These are phyloP conservation scores for Salix viminalis DNA, from an alignment of 345 rosid genomes.

Conservation along the genomic window DNA sequence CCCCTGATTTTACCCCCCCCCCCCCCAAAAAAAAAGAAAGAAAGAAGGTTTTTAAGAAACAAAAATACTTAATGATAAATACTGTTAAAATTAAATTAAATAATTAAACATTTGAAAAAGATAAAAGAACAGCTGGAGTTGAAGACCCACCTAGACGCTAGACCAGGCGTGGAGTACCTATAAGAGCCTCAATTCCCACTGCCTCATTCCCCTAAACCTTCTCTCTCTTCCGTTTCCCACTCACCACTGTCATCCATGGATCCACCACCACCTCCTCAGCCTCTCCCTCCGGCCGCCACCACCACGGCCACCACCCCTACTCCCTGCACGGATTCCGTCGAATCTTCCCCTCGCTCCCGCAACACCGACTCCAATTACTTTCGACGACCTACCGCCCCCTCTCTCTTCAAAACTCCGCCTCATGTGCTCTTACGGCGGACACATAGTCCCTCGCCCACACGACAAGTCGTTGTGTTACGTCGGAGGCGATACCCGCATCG, in stretches of 20 bases:
- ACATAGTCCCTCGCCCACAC: slow-evolving; percentile 86
- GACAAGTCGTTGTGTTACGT: slow-evolving; percentile 81
- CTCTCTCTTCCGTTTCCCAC: not conserved
- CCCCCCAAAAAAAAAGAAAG: too few species aligned
- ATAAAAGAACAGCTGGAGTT: slow-evolving; percentile 6
- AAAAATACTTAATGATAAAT: too few species aligned
- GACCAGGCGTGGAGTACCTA: too few species aligned
- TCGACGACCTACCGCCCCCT: slow-evolving; percentile 48
- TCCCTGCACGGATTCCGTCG: slow-evolving; percentile 49
- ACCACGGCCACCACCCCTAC: not conserved
- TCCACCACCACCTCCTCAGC: slow-evolving; percentile 29
- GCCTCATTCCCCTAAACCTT: too few species aligned
- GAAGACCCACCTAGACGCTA: too few species aligned
- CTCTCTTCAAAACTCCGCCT: slow-evolving; percentile 69
- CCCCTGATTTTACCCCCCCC: too few species aligned
- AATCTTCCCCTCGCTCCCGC: slow-evolving; percentile 85
- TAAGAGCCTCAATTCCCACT: too few species aligned
- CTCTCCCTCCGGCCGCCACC: slow-evolving; percentile 3
- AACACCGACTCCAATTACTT: slow-evolving; percentile 48
- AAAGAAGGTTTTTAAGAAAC: too few species aligned
- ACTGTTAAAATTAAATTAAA: too few species aligned
- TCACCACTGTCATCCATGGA: slow-evolving; percentile 10
- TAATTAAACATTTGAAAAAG: too few species aligned
- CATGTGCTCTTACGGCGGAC: slow-evolving; percentile 93
- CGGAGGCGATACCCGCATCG: slow-evolving; percentile 88